These are phyloP conservation scores for Monosporascus sp. DNA, from an alignment of 2,329 filamentous ascomycete species.

Conservation along the genomic window DNA sequence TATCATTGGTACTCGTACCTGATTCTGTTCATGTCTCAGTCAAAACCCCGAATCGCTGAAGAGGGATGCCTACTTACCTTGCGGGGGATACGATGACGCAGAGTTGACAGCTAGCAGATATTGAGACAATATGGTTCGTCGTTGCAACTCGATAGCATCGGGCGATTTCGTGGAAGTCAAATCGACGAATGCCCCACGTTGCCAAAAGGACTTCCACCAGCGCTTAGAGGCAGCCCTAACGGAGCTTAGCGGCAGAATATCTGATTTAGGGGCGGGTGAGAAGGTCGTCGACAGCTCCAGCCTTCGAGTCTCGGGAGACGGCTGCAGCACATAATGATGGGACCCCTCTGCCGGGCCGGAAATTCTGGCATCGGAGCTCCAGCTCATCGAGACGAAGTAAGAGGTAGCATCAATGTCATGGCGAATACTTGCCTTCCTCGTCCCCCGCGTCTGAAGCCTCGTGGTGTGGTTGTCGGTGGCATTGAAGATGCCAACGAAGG, in stretches of 20 bases:
- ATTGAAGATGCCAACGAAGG: conserved; percentile 48
- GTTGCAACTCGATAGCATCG: conserved; percentile 44
- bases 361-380: conserved; percentile 31
- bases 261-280: conserved; percentile 18
- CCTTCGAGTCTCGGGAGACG: conserved; percentile 14
- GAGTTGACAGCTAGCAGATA: conserved; percentile 49
- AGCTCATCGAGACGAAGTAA: conserved; percentile 35
- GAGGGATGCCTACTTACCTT: conserved; percentile 26
- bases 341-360: conserved; percentile 27
- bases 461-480: conserved; percentile 40
- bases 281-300: conserved; percentile 29
- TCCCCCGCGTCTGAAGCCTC: conserved; percentile 17
- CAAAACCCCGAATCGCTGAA: not conserved
- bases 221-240: conserved; percentile 26
- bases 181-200: conserved; percentile 46
- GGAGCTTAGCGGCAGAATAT: conserved; percentile 17
- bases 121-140: conserved; percentile 47
- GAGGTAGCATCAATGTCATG: conserved; percentile 38
- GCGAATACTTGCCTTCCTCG: conserved; percentile 31
- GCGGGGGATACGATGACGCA: conserved; percentile 42
- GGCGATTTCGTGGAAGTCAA: conserved; percentile 33
- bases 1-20: conserved; percentile 9
- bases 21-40: conserved; percentile 12
- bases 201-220: conserved; percentile 48
- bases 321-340: conserved; percentile 38